Base-by-base conservation (phyloP, 805 yeast species). In the Lachancea fermentati region DNA sequence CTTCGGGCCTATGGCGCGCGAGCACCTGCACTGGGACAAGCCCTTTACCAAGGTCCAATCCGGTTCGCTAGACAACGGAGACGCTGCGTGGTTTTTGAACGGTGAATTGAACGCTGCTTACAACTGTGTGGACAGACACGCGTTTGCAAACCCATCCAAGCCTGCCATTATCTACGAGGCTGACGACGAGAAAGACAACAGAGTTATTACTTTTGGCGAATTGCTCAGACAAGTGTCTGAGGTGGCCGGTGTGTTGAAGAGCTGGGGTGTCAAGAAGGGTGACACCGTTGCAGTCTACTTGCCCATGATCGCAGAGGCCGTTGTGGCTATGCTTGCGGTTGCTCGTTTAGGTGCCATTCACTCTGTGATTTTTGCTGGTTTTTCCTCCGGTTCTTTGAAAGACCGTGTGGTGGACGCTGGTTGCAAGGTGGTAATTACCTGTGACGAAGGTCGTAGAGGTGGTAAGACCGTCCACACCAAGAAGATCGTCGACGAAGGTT, bases 261-360 rank as follows among this genome's bases (percentile, higher is more conserved):
- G 80, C 43, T 79, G 88, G 76, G 98, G 98, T 42, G 91, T 91
- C 52, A 69, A 73, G 52, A 85, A 86, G 66, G 98, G 98, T 59
- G 98, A 91, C 60, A 85, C 95, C 19, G 97, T 91, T 43, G 97
- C 97, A 36, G 85, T 91, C 44, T 91, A 91, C 67, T 70, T 91
- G 62, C 98, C 98, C 58, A 91, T 93, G 98, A 89, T 89, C 46
- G 95, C 97, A 36, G 96, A 89, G 68, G 96, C 97, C 15, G 71
- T 93, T 46, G 78, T 93, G 42, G 84, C 98, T n/a, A 78, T 91
- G 76, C 72, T 91, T 58, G 98, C 98, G 34, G 81, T 88, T 58
- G 85, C 80, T 26, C 81, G 98, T 69, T 69, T 91, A 43, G 98
- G 98, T 62, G 98, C 98, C 25, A 71, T 91, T 39, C 98, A 91